Evolutionary conservation across 176 grass and related monocot species (phyloP), one percentile per base, ranked within the genome.

Genomic region (Puya raimondii): DNA sequence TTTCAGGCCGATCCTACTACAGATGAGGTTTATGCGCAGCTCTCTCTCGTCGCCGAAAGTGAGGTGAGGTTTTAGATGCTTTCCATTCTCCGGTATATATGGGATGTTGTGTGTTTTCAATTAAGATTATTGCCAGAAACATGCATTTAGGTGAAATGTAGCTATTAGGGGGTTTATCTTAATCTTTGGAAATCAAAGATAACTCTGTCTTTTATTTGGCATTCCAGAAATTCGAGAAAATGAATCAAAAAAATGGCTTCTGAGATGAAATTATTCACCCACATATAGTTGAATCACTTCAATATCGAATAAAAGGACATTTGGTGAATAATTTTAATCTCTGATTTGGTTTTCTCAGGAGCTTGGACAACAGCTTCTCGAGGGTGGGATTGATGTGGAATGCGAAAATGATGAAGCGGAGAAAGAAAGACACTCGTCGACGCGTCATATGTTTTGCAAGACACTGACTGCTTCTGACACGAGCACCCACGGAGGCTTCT

Each of bases 361-460:
- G 33, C 75, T 91, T 59, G 75, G 80, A 59, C 80, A 78, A 66
- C 85, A 82, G 47, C 52, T 82, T 42, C 52, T 58, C 33, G 58
- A 76, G 47, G 87, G 72, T 64, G 73, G 70, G 42, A 54, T 73
- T 66, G 78, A 93, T 72, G 82, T 66, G 23, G 84, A 84, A 50
- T 72, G 67, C 76, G 84, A 78, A 53, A 82, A 68, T 20, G 89
- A 84, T 20, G 82, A 88, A 47, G 17, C 63, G 20, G 87, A 88
- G 53, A 83, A 54, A 23, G 77, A 88, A 64, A 84, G 49, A 57
- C 91, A 81, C 70, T 64, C 95, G 11, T 21, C 72, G 18, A 93
- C 85, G 74, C 80, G 84, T 26, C 95, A 99, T 67, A 99, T 99
- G 95, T 99, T 99, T 73, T 99, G 95, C 83, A 99, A 99, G 84